Base-by-base conservation (phyloP, 148 eudicot genomes). In the Cornus kousa region DNA sequence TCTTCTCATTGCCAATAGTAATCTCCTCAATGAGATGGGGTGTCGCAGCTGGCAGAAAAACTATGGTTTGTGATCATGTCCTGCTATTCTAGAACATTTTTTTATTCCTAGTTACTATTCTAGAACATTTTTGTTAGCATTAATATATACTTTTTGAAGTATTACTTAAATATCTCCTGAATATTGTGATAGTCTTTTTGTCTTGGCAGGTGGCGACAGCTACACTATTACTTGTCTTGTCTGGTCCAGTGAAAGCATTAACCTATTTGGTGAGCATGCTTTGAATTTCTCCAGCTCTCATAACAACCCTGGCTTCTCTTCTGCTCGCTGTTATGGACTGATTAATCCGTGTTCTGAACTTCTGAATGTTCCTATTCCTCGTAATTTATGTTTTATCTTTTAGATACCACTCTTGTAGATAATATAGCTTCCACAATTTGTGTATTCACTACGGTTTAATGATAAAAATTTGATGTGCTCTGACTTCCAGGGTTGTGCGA, bases 11-110 rank as follows among this genome's bases (percentile, higher is more conserved):
- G 88, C 99, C 99, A 72, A 95, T 95, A 43, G 97, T 95, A 33
- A 78, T 95, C 74, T 88, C 99, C 68, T 90, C 97, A 37, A 87
- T 95, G 89, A 88, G 97, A 80, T 95, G 99, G 99, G 99, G 97
- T 55, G 75, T 92, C 50, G 93, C 93, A 77, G 97, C 93, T 84
- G 99, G 97, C 66, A 84, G 99, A 64, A 95, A 95, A 86, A 95
- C 97, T 72, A 95, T 93, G 99, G 99, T 94, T 82, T 67, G 84
- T 28, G 64, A n/a, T 64, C 57, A 35, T 62, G 7, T 76, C 28
- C 19, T 53, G 10, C 72, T 40, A 48, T 78, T 60, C 4, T 53
- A 59, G 31, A 74, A 48, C 20, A 35, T 37, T 46, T 53, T 2
- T 70, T 28, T 28, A 0, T 28, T 28, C 28, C 28, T 28, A 28